A percentile compares a stretch with the other conserved stretches of the same genome.
phyloP scores from a whole-genome alignment of 2,329 filamentous ascomycete species.

The Colletotrichum liriopes region DNA sequence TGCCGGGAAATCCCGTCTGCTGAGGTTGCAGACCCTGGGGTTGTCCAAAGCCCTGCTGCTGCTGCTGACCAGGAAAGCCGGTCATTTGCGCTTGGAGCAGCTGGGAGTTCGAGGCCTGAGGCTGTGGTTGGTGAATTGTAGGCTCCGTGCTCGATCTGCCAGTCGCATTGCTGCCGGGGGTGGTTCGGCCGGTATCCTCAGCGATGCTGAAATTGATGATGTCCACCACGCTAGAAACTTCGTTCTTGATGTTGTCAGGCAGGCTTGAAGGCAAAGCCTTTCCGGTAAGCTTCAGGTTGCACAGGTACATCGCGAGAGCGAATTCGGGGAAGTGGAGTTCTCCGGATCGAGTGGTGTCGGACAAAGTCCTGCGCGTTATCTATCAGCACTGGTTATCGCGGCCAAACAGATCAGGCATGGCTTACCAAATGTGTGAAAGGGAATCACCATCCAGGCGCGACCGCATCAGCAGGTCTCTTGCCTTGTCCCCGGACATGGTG shows the following conservation, averaged over 20 bases:
- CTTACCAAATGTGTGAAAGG: conserved; percentile 92
- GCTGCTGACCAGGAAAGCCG: conserved; percentile 73
- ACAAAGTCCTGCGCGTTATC: conserved; percentile 77
- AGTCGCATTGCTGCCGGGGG: conserved; percentile 75
- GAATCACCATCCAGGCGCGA: conserved; percentile 91
- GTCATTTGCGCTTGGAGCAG: conserved; percentile 78
- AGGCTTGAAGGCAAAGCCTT: conserved; percentile 83
- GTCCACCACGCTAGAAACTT: conserved; percentile 99
- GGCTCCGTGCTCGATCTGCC: conserved; percentile 64
- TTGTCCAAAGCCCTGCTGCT: conserved; percentile 71
- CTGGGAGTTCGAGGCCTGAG: conserved; percentile 81
- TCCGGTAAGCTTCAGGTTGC: conserved; percentile 91
- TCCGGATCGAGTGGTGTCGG: conserved; percentile 95
- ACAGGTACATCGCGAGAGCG: conserved; percentile 97
- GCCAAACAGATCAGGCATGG: conserved; percentile 8
- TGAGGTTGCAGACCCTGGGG: conserved; percentile 75
- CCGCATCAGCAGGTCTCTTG: conserved; percentile 87
- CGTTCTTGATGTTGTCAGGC: conserved; percentile 91
- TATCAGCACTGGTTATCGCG: conserved; percentile 44
- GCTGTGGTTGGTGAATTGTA: conserved; percentile 78
- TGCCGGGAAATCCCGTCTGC: conserved; percentile 78
- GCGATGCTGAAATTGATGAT: conserved; percentile 96
- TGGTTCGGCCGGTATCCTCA: conserved; percentile 75
- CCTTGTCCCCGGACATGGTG: conserved; percentile 93
- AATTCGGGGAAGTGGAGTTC: conserved; percentile 98